Evolutionary conservation across 2,329 filamentous ascomycete genomes (phyloP).

Genomic region (Aureobasidium musti): DNA sequence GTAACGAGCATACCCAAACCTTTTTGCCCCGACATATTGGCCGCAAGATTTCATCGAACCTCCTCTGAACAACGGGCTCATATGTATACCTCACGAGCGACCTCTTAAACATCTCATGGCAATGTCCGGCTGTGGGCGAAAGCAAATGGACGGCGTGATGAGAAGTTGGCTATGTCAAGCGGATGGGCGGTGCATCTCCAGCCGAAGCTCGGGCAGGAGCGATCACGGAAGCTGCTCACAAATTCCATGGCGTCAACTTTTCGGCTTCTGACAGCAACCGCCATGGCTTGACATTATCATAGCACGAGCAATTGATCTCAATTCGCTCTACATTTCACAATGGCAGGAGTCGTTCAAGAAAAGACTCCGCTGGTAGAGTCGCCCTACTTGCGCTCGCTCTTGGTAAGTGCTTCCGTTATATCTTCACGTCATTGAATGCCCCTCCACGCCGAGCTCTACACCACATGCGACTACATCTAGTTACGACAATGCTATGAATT

Average conservation of each 20-base stretch:
- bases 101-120: slow-evolving; percentile 11
- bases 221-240: slow-evolving; percentile 4
- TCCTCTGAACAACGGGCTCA: background rate
- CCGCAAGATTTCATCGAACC: slow-evolving; percentile 5
- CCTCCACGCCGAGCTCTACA: background rate
- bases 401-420: slow-evolving; percentile 42
- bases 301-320: slow-evolving; percentile 25
- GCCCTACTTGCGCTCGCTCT: slow-evolving; percentile 51
- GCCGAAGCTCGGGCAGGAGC: slow-evolving; percentile 18
- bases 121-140: background rate
- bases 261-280: slow-evolving; percentile 22
- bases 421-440: slow-evolving; percentile 6
- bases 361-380: slow-evolving; percentile 43
- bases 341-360: slow-evolving; percentile 14
- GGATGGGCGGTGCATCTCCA: background rate
- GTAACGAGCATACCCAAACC: background rate
- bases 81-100: background rate
- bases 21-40: slow-evolving; percentile 2
- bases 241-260: slow-evolving; percentile 25
- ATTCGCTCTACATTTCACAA: slow-evolving; percentile 4
- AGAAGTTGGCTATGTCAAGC: background rate
- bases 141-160: background rate
- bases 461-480: background rate
- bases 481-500: background rate
- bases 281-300: slow-evolving; percentile 21